Percentiles rank a stretch among this genome's conserved stretches.
Conservation (phyloP, 2,329 filamentous ascomycete genomes). For the Neobulgaria alba region DNA sequence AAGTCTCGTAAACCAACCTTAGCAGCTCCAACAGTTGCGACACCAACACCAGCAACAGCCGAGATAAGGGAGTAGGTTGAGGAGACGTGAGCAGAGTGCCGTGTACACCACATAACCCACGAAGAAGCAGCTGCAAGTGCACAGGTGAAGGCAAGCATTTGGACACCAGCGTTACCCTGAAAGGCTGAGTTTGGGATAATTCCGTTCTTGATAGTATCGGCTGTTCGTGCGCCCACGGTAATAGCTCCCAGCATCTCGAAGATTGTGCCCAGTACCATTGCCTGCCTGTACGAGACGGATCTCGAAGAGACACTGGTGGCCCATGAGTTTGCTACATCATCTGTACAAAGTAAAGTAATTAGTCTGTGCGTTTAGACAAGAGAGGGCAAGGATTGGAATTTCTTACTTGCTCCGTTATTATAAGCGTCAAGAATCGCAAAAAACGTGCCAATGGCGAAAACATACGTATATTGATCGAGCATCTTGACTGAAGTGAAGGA, state of each 20-base stretch:
- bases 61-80: slow-evolving; percentile 66
- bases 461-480: slow-evolving; percentile 43
- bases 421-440: slow-evolving; percentile 51
- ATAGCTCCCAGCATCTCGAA: slow-evolving; percentile 63
- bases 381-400: neutral
- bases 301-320: slow-evolving; percentile 75
- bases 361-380: neutral
- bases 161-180: slow-evolving; percentile 51
- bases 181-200: slow-evolving; percentile 57
- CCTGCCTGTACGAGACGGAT: slow-evolving; percentile 62
- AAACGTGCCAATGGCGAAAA: slow-evolving; percentile 46
- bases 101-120: slow-evolving; percentile 77
- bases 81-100: slow-evolving; percentile 63
- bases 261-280: slow-evolving; percentile 55
- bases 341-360: slow-evolving; percentile 31
- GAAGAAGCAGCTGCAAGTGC: slow-evolving; percentile 55
- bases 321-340: slow-evolving; percentile 81
- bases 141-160: slow-evolving; percentile 59
- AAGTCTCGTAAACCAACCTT: no score
- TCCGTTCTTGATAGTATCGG: slow-evolving; percentile 72
- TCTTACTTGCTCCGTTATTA: slow-evolving; percentile 43
- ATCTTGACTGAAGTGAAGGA: no score
- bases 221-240: slow-evolving; percentile 59
- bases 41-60: slow-evolving; percentile 59
- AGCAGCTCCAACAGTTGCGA: slow-evolving; percentile 53